Conservation (phyloP, 192 early-diverging fungal genomes). For the Backusella liffmaniae region DNA sequence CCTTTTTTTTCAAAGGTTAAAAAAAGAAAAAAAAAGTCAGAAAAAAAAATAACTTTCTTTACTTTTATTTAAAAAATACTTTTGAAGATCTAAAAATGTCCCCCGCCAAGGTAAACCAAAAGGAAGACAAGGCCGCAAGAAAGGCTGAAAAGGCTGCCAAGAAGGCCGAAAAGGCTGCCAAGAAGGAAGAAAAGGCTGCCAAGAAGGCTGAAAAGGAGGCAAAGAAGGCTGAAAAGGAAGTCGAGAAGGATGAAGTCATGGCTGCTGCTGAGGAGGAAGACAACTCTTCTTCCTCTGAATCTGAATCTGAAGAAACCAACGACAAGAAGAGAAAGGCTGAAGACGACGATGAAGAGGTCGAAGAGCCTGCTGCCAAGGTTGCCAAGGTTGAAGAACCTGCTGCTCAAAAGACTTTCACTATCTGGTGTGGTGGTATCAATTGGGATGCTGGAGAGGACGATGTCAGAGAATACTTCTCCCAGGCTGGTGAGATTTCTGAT, state of each 20-base stretch:
- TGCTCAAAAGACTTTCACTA: slow-evolving; percentile 42
- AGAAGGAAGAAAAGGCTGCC: slow-evolving; percentile 27
- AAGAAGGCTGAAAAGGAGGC: slow-evolving; percentile 19
- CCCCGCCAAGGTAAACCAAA: slow-evolving; percentile 40
- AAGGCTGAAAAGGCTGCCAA: slow-evolving; percentile 14
- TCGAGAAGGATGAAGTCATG: slow-evolving; percentile 8
- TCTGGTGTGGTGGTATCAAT: slow-evolving; percentile 76
- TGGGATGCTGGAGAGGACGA: slow-evolving; percentile 70
- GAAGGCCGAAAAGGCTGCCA: slow-evolving; percentile 20
- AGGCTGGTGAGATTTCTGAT: slow-evolving; percentile 66
- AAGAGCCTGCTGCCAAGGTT: slow-evolving; percentile 39
- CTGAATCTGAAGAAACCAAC: slow-evolving; percentile 39
- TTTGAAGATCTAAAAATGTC: slow-evolving; percentile 27
- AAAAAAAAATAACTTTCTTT: slow-evolving; percentile 1
- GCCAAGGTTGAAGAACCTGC: slow-evolving; percentile 13
- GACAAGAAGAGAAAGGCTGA: slow-evolving; percentile 39
- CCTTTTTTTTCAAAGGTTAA: not conserved
- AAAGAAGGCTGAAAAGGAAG: slow-evolving; percentile 24
- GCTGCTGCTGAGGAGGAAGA: slow-evolving; percentile 18
- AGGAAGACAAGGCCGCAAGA: slow-evolving; percentile 37
- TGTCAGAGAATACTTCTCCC: slow-evolving; percentile 59
- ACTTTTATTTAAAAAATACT: not conserved
- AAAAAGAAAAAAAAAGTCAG: not conserved
- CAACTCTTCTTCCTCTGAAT: not conserved
- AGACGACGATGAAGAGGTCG: slow-evolving; percentile 22